These are phyloP conservation scores for Suillus spraguei DNA, from an alignment of 768 basidiomycete genomes.

Conservation along the genomic window DNA sequence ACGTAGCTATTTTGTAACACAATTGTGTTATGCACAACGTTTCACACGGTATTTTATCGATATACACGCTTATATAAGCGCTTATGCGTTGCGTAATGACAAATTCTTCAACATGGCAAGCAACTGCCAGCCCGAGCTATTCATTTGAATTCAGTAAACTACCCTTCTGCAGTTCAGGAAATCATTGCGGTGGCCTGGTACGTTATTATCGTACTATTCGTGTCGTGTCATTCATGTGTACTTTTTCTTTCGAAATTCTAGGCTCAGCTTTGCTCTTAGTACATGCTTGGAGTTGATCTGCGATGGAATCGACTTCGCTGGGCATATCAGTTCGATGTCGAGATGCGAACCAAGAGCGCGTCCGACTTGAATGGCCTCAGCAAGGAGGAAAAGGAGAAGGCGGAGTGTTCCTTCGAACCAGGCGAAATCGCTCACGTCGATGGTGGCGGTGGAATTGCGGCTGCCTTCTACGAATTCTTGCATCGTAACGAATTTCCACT, in stretches of 20 bases:
- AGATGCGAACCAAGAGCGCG: conserved; percentile 11
- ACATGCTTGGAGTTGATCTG: conserved; percentile 13
- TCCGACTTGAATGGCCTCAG: conserved; percentile 8
- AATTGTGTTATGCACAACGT: background rate
- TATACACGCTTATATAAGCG: no score
- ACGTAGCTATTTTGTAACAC: background rate
- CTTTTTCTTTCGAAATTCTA: background rate
- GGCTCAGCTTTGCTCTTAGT: conserved; percentile 4
- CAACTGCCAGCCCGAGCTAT: background rate
- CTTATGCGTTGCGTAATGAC: background rate
- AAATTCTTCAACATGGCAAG: background rate
- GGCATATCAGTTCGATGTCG: conserved; percentile 15
- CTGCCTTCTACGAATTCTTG: conserved; percentile 16
- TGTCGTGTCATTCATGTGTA: background rate
- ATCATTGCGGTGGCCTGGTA: background rate
- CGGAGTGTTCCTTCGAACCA: conserved; percentile 11
- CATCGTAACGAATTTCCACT: conserved; percentile 5
- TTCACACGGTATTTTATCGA: background rate
- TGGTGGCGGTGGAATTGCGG: conserved; percentile 12
- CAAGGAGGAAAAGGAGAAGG: conserved; percentile 4
- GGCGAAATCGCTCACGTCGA: conserved; percentile 17
- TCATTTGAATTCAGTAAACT: background rate
- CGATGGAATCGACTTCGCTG: conserved; percentile 16
- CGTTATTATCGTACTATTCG: background rate
- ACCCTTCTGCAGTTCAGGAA: background rate